These are phyloP conservation scores for Pseudopithomyces maydicus DNA, from an alignment of 2,329 filamentous ascomycete genomes.

Conservation along the genomic window DNA sequence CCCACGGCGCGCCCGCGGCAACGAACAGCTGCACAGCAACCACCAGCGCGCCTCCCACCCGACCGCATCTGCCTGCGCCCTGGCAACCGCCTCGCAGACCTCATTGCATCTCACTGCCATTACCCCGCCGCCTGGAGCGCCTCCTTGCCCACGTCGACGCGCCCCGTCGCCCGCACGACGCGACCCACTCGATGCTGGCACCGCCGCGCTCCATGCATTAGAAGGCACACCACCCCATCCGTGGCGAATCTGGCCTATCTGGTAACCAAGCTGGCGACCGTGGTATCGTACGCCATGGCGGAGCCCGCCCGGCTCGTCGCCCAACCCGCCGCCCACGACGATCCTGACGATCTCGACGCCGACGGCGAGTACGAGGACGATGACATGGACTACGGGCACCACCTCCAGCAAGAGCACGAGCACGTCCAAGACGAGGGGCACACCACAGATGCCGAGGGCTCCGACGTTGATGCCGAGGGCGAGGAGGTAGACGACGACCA, in stretches of 20 bases:
- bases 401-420: slow-evolving; percentile 14
- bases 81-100: neutral
- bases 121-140: slow-evolving; percentile 11
- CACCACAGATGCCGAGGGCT: slow-evolving; percentile 47
- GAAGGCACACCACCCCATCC: slow-evolving; percentile 11
- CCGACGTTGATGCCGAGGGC: slow-evolving; percentile 50
- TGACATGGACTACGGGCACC: slow-evolving; percentile 37
- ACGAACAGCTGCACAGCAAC: slow-evolving; percentile 29
- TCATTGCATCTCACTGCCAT: slow-evolving; percentile 11
- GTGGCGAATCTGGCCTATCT: slow-evolving; percentile 43
- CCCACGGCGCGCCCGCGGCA: slow-evolving; percentile 24
- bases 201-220: slow-evolving; percentile 31
- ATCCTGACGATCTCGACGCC: slow-evolving; percentile 42
- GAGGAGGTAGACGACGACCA: slow-evolving; percentile 57
- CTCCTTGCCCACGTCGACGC: slow-evolving; percentile 26
- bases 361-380: slow-evolving; percentile 49
- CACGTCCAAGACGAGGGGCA: slow-evolving; percentile 34
- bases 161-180: slow-evolving; percentile 31
- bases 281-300: slow-evolving; percentile 49
- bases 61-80: slow-evolving; percentile 18
- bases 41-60: slow-evolving; percentile 31
- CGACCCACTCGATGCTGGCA: slow-evolving; percentile 36
- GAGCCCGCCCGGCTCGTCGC: slow-evolving; percentile 47
- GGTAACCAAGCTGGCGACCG: slow-evolving; percentile 46
- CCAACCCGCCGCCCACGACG: slow-evolving; percentile 36